Conservation (phyloP, 1,284 basidiomycete genomes). For the Nidula niveotomentosa region DNA sequence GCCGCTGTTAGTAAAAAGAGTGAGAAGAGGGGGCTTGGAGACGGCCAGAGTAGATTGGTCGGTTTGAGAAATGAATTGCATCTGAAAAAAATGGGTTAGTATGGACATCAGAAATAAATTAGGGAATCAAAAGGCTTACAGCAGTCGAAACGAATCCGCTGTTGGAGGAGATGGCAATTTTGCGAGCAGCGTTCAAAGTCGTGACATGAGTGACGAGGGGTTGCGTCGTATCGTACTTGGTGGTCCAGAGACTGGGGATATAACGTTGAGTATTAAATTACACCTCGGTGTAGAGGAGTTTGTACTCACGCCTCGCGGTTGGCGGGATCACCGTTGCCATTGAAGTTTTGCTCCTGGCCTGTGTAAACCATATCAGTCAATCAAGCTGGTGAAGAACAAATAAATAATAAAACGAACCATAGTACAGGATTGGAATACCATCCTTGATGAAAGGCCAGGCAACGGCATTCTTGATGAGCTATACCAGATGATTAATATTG, state of each 20-base stretch:
- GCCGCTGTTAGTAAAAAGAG: constrained; percentile 68
- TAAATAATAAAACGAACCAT: constrained; percentile 31
- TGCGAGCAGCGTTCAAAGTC: constrained; percentile 61
- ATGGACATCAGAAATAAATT: neutral
- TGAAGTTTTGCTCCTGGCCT: constrained; percentile 67
- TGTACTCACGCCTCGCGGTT: constrained; percentile 62
- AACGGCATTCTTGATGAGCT: constrained; percentile 45
- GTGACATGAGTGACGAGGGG: constrained; percentile 52
- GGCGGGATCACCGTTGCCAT: constrained; percentile 50
- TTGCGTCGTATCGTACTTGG: constrained; percentile 44
- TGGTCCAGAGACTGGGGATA: constrained; percentile 52
- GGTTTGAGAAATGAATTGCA: constrained; percentile 42
- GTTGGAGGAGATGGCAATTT: constrained; percentile 46
- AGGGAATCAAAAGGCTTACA: constrained; percentile 27
- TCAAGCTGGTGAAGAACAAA: neutral
- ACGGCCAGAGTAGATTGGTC: constrained; percentile 51
- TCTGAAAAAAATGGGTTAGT: constrained; percentile 25
- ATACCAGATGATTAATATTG: constrained; percentile 20
- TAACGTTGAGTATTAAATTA: neutral
- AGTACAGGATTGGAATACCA: constrained; percentile 71
- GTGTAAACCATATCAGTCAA: neutral
- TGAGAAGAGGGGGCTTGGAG: constrained; percentile 65
- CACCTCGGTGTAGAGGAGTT: neutral
- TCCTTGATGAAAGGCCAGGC: constrained; percentile 51
- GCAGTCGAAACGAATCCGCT: constrained; percentile 51